Evolutionary conservation across 1,284 basidiomycete species (phyloP).

Genomic region (Omphalotus olearius): DNA sequence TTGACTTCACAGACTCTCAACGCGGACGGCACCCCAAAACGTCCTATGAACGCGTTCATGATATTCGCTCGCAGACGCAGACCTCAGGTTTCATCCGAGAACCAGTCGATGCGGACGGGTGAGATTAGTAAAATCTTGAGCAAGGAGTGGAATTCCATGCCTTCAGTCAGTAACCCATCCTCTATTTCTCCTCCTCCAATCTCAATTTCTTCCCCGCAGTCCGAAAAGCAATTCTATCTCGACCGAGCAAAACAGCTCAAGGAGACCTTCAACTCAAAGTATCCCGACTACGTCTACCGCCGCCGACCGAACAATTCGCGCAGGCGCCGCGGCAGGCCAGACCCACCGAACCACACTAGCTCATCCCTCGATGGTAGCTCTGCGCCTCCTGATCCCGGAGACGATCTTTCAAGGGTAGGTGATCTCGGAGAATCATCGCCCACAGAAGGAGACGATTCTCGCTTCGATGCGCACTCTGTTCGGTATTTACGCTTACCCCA

Average conservation of each 20-base stretch:
- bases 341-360: slow-evolving; percentile 22
- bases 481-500: slow-evolving; percentile 1
- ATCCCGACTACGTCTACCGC: slow-evolving; percentile 83
- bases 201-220: slow-evolving; percentile 33
- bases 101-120: slow-evolving; percentile 81
- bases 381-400: slow-evolving; percentile 26
- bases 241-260: slow-evolving; percentile 80
- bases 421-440: slow-evolving; percentile 35
- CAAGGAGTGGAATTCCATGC: slow-evolving; percentile 47
- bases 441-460: slow-evolving; percentile 32
- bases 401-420: slow-evolving; percentile 34
- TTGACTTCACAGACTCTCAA: slow-evolving; percentile 76
- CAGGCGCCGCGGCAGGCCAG: slow-evolving; percentile 58
- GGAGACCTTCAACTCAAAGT: slow-evolving; percentile 78
- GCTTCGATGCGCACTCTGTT: slow-evolving; percentile 17
- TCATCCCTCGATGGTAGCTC: slow-evolving; percentile 15
- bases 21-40: slow-evolving; percentile 78
- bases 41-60: slow-evolving; percentile 89
- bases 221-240: slow-evolving; percentile 79
- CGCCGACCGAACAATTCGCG: slow-evolving; percentile 80
- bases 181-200: background rate
- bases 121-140: slow-evolving; percentile 45
- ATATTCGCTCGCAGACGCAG: slow-evolving; percentile 79
- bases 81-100: slow-evolving; percentile 76
- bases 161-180: slow-evolving; percentile 10